Base-by-base conservation (phyloP, 2,329 filamentous ascomycete species). In the Emericellopsis cladophorae region DNA sequence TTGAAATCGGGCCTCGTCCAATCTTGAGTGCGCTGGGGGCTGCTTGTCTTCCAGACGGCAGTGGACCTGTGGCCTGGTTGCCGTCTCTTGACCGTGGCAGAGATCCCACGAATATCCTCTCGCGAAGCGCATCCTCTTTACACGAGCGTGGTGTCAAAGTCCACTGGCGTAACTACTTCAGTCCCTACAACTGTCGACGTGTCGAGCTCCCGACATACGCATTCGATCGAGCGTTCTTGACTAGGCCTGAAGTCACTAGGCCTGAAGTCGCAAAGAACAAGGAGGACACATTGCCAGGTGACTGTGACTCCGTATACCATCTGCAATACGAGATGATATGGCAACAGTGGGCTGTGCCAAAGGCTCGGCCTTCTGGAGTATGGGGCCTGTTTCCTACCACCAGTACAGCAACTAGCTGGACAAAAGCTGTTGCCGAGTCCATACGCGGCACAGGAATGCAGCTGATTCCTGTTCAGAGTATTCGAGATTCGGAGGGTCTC, bases 121-220 rank as follows among this genome's bases (percentile, higher is more conserved):
- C 52, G 37, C 31, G 42, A 12, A 54, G 48, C 39, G n/a, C 54
- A 32, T 38, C 42, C 4, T 37, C 49, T 15, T 46, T 58, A n/a
- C 51, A 59, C 45, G 18, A 45, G 34, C 47, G 48, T 5, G 44
- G 52, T 32, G 45, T 55, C 9, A 22, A 40, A 4, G 42, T 60
- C n/a, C 42, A 57, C 42, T 60, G 56, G 57, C 15, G 23, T 7
- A 49, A 47, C 29, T 57, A 54, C 44, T 57, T 56, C 40, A 34
- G 45, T 16, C 51, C 52, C 4, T 53, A 53, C 41, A 45, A 40
- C 37, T 55, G 48, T 37, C 44, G 44, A 16, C 46, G 53, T 4
- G 48, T 58, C n/a, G 36, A 47, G 24, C 43, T 58, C 26, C 54
- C 56, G 11, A 55, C 54, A 1, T 58, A 59, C 38, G 51, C 53